phyloP scores from a whole-genome alignment of 2,329 filamentous ascomycete species.

The Fusarium heterosporum region DNA sequence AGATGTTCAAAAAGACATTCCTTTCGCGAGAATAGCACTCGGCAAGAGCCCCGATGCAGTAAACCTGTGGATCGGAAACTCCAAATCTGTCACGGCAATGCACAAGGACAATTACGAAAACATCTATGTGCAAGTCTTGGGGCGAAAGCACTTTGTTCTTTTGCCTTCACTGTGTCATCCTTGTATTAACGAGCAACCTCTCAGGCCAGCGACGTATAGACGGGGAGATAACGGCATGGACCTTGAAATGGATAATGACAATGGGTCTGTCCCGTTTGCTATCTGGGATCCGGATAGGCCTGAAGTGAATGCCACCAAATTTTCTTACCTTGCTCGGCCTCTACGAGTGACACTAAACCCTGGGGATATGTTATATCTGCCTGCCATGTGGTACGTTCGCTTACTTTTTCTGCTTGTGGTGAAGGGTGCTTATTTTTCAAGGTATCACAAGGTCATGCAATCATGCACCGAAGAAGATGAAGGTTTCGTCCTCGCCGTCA shows the following conservation, averaged over 20 bases:
- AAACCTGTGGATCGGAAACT: conserved; percentile 86
- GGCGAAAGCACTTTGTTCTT: conserved; percentile 79
- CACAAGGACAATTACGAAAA: conserved; percentile 91
- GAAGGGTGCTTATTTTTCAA: conserved; percentile 43
- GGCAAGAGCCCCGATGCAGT: conserved; percentile 75
- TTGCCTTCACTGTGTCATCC: conserved; percentile 77
- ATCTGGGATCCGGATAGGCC: conserved; percentile 79
- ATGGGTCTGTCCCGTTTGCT: conserved; percentile 70
- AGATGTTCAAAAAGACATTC: conserved; percentile 72
- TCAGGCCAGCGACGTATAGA: conserved; percentile 70
- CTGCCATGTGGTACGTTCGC: conserved; percentile 76
- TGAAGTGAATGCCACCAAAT: conserved; percentile 61
- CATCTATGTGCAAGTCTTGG: conserved; percentile 80
- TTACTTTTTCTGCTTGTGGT: not conserved
- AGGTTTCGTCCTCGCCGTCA: conserved; percentile 80
- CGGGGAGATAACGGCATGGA: conserved; percentile 49
- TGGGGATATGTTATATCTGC: conserved; percentile 86
- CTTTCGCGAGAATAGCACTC: conserved; percentile 80
- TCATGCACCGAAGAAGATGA: conserved; percentile 74
- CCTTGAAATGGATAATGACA: conserved; percentile 52
- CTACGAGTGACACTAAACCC: conserved; percentile 75
- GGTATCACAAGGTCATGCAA: conserved; percentile 85
- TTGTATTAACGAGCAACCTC: conserved; percentile 72
- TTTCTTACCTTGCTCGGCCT: conserved; percentile 70
- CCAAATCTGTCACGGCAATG: conserved; percentile 74